Percentiles rank a stretch among this genome's conserved stretches.
These are phyloP conservation scores for Thelephora terrestris DNA, from an alignment of 1,284 basidiomycete genomes.

Conservation along the genomic window DNA sequence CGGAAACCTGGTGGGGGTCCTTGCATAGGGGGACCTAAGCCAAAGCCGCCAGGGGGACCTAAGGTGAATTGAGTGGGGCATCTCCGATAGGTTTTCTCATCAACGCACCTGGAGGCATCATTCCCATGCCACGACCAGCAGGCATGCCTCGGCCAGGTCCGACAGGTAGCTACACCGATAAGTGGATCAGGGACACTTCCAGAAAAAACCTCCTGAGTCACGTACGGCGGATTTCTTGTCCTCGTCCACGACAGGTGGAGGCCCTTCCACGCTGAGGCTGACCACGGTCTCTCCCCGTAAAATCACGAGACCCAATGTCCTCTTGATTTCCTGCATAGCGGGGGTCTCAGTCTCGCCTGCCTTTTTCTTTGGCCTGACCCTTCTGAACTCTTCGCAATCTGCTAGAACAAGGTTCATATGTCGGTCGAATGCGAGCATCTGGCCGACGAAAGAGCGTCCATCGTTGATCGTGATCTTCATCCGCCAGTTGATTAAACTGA, in stretches of 20 bases:
- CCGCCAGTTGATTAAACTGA: constrained; percentile 95
- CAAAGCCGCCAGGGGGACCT: constrained; percentile 13
- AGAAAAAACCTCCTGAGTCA: constrained; percentile 5
- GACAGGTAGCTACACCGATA: constrained; percentile 52
- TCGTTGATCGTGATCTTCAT: constrained; percentile 98
- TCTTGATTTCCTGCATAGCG: constrained; percentile 91
- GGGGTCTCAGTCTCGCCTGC: constrained; percentile 62
- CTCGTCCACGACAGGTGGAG: constrained; percentile 86
- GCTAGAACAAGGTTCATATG: constrained; percentile 99
- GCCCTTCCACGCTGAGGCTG: constrained; percentile 90
- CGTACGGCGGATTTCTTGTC: constrained; percentile 72
- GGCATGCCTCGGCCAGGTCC: constrained; percentile 94
- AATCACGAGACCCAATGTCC: constrained; percentile 92
- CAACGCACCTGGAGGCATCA: constrained; percentile 80
- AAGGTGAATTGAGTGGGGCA: constrained; percentile 33
- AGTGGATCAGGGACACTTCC: background rate
- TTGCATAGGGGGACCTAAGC: constrained; percentile 74
- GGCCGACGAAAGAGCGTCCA: constrained; percentile 89
- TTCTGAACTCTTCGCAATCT: constrained; percentile 93
- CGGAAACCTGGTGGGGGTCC: constrained; percentile 73
- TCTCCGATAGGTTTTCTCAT: background rate
- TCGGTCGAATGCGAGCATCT: constrained; percentile 98
- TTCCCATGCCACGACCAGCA: constrained; percentile 94
- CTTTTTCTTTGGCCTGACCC: constrained; percentile 82
- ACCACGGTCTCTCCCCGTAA: constrained; percentile 95